These are phyloP conservation scores for Aspergillus bertholletiae DNA, from an alignment of 495 filamentous ascomycete species.

Conservation along the genomic window DNA sequence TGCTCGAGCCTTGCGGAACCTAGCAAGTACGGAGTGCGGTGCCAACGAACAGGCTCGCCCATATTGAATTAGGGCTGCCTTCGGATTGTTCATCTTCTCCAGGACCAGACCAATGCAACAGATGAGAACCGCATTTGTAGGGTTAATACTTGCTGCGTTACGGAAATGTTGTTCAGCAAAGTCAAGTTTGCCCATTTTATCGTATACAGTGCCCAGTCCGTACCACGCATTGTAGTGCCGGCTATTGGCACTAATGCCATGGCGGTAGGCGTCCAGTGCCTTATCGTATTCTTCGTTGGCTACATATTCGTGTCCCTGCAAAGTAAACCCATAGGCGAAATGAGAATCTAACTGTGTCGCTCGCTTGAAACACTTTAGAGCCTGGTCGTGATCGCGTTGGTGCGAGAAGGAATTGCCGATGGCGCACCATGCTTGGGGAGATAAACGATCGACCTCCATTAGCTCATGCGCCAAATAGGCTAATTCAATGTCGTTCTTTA, in stretches of 20 bases:
- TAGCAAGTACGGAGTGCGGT: slow-evolving; percentile 74
- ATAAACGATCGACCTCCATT: slow-evolving; percentile 77
- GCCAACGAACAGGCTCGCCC: slow-evolving; percentile 73
- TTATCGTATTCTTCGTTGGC: slow-evolving; percentile 96
- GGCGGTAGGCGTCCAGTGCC: slow-evolving; percentile 77
- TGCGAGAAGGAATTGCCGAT: slow-evolving; percentile 94
- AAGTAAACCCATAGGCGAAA: slow-evolving; percentile 92
- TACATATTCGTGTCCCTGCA: slow-evolving; percentile 96
- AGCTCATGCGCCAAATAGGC: slow-evolving; percentile 90
- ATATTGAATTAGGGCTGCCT: slow-evolving; percentile 75
- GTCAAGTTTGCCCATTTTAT: slow-evolving; percentile 90
- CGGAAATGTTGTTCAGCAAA: slow-evolving; percentile 88
- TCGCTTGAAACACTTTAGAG: slow-evolving; percentile 90
- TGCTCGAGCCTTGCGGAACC: slow-evolving; percentile 88
- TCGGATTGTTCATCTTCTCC: slow-evolving; percentile 78
- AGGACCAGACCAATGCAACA: slow-evolving; percentile 87
- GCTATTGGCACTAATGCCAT: slow-evolving; percentile 75
- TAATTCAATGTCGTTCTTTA: slow-evolving; percentile 86
- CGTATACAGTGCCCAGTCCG: slow-evolving; percentile 86
- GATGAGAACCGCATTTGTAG: slow-evolving; percentile 83
- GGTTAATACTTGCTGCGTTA: slow-evolving; percentile 81
- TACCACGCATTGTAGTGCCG: slow-evolving; percentile 98
- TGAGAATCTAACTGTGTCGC: slow-evolving; percentile 85
- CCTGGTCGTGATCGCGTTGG: slow-evolving; percentile 91
- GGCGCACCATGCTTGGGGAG: slow-evolving; percentile 93